Conservation (phyloP, 1,284 basidiomycete genomes). For the Malassezia caprae region DNA sequence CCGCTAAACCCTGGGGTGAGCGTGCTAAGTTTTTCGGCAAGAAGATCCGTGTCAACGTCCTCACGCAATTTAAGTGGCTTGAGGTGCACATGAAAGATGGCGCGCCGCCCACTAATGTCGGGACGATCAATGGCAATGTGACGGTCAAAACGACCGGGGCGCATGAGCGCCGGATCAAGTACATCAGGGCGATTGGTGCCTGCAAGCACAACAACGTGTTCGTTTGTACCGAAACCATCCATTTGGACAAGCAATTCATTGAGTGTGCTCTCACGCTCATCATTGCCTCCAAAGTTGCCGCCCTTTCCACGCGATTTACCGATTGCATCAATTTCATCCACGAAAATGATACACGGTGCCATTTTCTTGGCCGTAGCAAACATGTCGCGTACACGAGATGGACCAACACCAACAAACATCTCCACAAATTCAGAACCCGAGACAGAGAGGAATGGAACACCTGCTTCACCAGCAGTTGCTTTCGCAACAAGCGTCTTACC, state of each 20-base stretch:
- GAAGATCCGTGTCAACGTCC: conserved; percentile 24
- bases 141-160: conserved; percentile 93
- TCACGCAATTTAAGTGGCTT: conserved; percentile 59
- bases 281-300: conserved; percentile 82
- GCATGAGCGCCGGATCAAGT: conserved; percentile 84
- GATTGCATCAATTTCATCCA: conserved; percentile 66
- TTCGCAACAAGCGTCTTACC: conserved; percentile 97
- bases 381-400: conserved; percentile 89
- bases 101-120: conserved; percentile 82
- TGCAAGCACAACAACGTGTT: conserved; percentile 90
- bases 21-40: conserved; percentile 71
- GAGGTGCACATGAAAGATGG: conserved; percentile 89
- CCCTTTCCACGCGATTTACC: conserved; percentile 87
- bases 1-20: conserved; percentile 96
- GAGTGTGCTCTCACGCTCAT: conserved; percentile 93
- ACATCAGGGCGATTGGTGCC: conserved; percentile 96
- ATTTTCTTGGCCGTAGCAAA: conserved; percentile 96
- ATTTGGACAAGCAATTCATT: conserved; percentile 98
- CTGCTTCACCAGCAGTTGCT: conserved; percentile 94
- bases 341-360: conserved; percentile 81
- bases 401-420: conserved; percentile 99
- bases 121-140: conserved; percentile 93
- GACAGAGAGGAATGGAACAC: conserved; percentile 92
- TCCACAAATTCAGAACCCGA: conserved; percentile 99
- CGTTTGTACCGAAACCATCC: conserved; percentile 93